These are phyloP conservation scores for Diaporthe sp. DNA, from an alignment of 2,329 filamentous ascomycete genomes.

Conservation along the genomic window DNA sequence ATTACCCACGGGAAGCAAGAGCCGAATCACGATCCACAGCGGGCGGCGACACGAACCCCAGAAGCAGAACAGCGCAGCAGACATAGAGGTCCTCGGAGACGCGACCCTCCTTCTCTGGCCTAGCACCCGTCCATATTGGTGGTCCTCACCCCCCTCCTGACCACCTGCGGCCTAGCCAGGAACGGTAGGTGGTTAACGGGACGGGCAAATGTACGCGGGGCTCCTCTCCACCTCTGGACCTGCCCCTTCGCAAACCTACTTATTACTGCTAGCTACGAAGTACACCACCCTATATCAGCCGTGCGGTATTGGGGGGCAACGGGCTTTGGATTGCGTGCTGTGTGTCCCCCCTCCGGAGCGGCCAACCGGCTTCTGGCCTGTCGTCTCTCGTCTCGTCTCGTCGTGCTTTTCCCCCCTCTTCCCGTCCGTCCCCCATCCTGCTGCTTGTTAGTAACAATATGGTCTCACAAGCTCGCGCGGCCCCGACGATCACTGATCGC, in stretches of 20 bases:
- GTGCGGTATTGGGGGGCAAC: constrained; percentile 16
- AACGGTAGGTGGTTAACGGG: constrained; percentile 33
- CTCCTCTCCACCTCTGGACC: neutral
- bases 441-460: neutral
- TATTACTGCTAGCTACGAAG: no score
- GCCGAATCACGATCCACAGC: constrained; percentile 24
- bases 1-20: constrained; percentile 9
- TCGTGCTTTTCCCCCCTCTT: neutral
- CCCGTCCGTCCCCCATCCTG: neutral
- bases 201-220: constrained; percentile 10
- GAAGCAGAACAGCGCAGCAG: constrained; percentile 25
- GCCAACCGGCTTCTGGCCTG: constrained; percentile 14
- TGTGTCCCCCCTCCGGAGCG: neutral
- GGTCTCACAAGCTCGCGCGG: constrained; percentile 2
- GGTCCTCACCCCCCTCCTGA: constrained; percentile 21
- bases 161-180: constrained; percentile 28
- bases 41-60: constrained; percentile 11
- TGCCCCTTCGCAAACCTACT: neutral
- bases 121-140: constrained; percentile 30
- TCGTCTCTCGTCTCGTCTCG: neutral
- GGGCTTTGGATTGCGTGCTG: constrained; percentile 23
- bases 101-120: constrained; percentile 37
- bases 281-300: constrained; percentile 11
- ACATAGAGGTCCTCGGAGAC: constrained; percentile 17
- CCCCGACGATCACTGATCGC: constrained; percentile 23